Evolutionary conservation across 1,139 yeast species (phyloP).

Genomic region (Candida tetrigidarum): DNA sequence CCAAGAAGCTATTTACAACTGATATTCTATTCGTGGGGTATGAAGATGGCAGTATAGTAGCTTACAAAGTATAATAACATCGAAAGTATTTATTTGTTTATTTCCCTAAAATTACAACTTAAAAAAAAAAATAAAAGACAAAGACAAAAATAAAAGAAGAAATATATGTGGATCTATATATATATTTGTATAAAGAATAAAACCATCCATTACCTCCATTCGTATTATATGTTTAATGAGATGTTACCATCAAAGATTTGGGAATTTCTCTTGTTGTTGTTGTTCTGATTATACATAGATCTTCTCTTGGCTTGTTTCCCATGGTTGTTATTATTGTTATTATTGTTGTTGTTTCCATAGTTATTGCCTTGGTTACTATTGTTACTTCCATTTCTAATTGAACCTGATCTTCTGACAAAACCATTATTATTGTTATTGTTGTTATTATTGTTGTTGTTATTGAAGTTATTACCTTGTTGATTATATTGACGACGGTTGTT

Average conservation of each 20-base stretch:
- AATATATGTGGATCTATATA: not conserved
- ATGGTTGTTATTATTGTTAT: slow-evolving; percentile 3
- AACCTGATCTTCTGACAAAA: slow-evolving; percentile 8
- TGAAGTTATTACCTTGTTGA: slow-evolving; percentile 7
- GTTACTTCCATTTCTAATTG: slow-evolving; percentile 12
- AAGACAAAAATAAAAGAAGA: not conserved
- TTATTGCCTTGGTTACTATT: slow-evolving; percentile 8
- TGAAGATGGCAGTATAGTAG: slow-evolving; percentile 41
- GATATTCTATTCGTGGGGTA: slow-evolving; percentile 37
- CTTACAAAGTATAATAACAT: slow-evolving; percentile 22
- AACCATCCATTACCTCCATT: not conserved
- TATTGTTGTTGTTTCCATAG: not conserved
- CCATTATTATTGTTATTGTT: slow-evolving; percentile 13
- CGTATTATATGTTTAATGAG: slow-evolving; percentile 8
- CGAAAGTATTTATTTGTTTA: not conserved
- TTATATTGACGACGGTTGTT: slow-evolving; percentile 14
- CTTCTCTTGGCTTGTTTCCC: slow-evolving; percentile 16
- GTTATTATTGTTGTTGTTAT: slow-evolving; percentile 13
- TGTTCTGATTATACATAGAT: slow-evolving; percentile 13
- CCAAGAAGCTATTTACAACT: slow-evolving; percentile 18
- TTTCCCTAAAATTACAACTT: slow-evolving; percentile 2
- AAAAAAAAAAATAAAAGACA: not conserved
- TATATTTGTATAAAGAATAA: not conserved
- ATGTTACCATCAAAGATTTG: slow-evolving; percentile 16
- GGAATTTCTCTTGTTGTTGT: slow-evolving; percentile 17